phyloP scores from a whole-genome alignment of 163 green algal species.

The Scenedesmus sp. region DNA sequence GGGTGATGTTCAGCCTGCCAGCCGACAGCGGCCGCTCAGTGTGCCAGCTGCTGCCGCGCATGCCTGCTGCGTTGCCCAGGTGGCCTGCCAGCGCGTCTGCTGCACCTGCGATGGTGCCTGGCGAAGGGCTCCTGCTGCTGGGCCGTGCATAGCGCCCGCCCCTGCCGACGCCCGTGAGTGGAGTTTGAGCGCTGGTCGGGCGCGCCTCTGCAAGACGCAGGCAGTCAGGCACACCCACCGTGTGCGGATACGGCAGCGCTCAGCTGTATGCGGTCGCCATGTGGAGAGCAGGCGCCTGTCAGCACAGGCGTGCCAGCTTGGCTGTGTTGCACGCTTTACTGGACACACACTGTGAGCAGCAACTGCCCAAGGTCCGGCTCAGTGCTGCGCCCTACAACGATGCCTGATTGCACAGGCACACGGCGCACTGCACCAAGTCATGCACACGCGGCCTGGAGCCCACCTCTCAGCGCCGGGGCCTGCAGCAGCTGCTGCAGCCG shows the following conservation, averaged over 20 bases:
- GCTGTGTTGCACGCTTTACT: too few relatives aligned
- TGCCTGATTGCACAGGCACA: neutral
- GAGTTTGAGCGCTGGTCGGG: neutral
- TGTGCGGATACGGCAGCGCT: neutral
- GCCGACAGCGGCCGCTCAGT: neutral
- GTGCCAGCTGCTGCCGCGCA: conserved; percentile 27
- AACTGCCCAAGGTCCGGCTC: too few relatives aligned
- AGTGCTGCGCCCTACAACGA: too few relatives aligned
- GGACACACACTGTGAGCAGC: neutral
- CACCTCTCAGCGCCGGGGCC: neutral
- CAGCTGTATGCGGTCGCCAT: too few relatives aligned
- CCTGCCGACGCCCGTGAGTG: neutral
- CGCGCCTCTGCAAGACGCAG: neutral
- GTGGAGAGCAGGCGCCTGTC: too few relatives aligned
- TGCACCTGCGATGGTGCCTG: neutral
- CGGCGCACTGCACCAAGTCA: neutral
- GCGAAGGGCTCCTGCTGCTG: conserved; percentile 9
- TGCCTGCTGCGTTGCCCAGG: neutral
- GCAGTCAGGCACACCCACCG: neutral
- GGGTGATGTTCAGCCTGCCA: conserved; percentile 31
- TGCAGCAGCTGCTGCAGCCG: conserved; percentile 35
- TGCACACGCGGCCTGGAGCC: neutral
- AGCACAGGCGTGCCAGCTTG: too few relatives aligned
- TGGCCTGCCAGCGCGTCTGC: neutral
- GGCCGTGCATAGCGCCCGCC: neutral